These are phyloP conservation scores for Talaromyces albobiverticillius DNA, from an alignment of 2,329 filamentous ascomycete genomes.

Conservation along the genomic window DNA sequence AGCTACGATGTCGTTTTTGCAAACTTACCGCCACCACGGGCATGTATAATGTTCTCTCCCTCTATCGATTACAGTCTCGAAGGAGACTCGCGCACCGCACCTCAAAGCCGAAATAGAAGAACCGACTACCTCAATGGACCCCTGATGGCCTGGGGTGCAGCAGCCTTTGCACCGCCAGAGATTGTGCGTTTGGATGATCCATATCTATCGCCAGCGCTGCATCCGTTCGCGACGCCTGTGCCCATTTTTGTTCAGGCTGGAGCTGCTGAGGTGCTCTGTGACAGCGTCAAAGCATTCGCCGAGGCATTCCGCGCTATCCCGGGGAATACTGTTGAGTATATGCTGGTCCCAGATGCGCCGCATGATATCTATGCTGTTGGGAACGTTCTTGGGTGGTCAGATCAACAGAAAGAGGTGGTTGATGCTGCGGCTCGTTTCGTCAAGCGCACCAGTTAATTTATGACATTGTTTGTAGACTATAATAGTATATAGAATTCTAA, in stretches of 20 bases:
- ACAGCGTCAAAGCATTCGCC: slow-evolving; percentile 13
- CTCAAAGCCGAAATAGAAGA: slow-evolving; percentile 9
- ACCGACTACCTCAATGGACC: slow-evolving; percentile 16
- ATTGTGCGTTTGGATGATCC: slow-evolving; percentile 16
- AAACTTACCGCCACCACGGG: slow-evolving; percentile 8
- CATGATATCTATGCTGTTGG: slow-evolving; percentile 21
- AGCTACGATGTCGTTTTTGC: neutral
- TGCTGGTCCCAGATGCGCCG: slow-evolving; percentile 16
- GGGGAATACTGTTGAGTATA: slow-evolving; percentile 14
- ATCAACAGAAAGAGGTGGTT: slow-evolving; percentile 15
- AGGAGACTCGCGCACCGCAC: slow-evolving; percentile 7
- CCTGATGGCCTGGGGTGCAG: slow-evolving; percentile 20
- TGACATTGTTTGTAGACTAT: neutral
- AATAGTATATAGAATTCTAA: too few species aligned
- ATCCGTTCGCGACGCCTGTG: slow-evolving; percentile 19
- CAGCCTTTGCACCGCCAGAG: slow-evolving; percentile 16
- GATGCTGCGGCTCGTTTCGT: neutral
- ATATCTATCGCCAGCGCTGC: slow-evolving; percentile 17
- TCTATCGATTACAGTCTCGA: slow-evolving; percentile 13
- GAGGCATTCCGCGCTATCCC: neutral
- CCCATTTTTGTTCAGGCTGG: slow-evolving; percentile 18
- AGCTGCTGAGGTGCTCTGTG: slow-evolving; percentile 17
- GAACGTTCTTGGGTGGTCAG: slow-evolving; percentile 15
- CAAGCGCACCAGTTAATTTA: neutral
- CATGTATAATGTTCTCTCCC: slow-evolving; percentile 19